Percentiles rank a stretch among this genome's conserved stretches.
These are phyloP conservation scores for Colletotrichum tanaceti DNA, from an alignment of 2,329 filamentous ascomycete species.

Conservation along the genomic window DNA sequence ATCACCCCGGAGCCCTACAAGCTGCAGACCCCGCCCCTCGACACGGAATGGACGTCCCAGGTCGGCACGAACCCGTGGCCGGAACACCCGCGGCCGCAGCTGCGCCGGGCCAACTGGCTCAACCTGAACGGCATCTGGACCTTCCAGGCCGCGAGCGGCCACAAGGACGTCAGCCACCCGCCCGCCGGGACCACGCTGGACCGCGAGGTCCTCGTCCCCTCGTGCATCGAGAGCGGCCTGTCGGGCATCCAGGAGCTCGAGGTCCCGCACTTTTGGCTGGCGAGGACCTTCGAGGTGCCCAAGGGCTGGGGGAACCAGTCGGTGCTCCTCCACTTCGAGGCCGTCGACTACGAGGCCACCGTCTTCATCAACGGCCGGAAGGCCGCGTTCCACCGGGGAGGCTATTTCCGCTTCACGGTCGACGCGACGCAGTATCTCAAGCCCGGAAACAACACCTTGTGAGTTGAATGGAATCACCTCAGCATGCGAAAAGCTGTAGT, in stretches of 20 bases:
- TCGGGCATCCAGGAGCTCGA: constrained; percentile 60
- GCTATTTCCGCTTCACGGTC: constrained; percentile 71
- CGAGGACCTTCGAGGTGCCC: constrained; percentile 63
- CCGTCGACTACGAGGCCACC: constrained; percentile 67
- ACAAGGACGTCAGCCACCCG: constrained; percentile 41
- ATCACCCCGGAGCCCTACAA: constrained; percentile 48
- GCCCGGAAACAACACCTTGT: constrained; percentile 65
- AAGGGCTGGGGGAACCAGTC: constrained; percentile 56
- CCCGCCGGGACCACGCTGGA: constrained; percentile 46
- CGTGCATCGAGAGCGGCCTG: constrained; percentile 59
- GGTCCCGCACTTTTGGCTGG: constrained; percentile 60
- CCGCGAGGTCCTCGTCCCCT: constrained; percentile 57
- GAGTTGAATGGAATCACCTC: too few relatives aligned
- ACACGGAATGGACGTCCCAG: constrained; percentile 64
- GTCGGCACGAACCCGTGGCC: constrained; percentile 67
- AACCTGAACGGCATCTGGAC: constrained; percentile 70
- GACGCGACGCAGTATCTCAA: constrained; percentile 64
- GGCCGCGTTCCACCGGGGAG: constrained; percentile 66
- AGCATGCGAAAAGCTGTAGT: too few relatives aligned
- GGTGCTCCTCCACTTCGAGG: constrained; percentile 67
- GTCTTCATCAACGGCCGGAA: constrained; percentile 69
- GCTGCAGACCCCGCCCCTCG: constrained; percentile 55
- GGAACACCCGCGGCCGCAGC: constrained; percentile 68
- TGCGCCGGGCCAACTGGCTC: constrained; percentile 66
- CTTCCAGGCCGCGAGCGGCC: constrained; percentile 53